A percentile compares a stretch with the other conserved stretches of the same genome.
phyloP scores from a whole-genome alignment of 768 basidiomycete species.

The Rhizopogon vesiculosus region DNA sequence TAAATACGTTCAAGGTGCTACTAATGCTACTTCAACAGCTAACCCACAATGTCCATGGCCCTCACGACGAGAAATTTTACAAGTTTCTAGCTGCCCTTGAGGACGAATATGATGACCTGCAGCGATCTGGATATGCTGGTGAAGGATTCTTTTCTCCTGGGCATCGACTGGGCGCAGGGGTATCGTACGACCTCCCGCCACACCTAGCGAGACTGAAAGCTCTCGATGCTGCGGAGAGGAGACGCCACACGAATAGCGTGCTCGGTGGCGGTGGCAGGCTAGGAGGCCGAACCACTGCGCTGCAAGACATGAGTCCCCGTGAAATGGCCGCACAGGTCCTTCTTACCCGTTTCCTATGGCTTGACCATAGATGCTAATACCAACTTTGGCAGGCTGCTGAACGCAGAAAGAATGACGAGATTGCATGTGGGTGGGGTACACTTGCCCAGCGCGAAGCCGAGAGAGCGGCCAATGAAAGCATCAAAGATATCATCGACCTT shows the following conservation, averaged over 20 bases:
- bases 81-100: constrained; percentile 67
- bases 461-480: constrained; percentile 66
- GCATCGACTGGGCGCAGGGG: constrained; percentile 55
- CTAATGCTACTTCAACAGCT: constrained; percentile 42
- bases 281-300: constrained; percentile 44
- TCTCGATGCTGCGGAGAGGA: constrained; percentile 76
- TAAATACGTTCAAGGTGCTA: background rate
- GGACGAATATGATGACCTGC: constrained; percentile 80
- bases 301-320: constrained; percentile 48
- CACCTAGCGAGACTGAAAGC: constrained; percentile 64
- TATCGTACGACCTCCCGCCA: constrained; percentile 65
- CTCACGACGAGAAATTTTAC: constrained; percentile 85
- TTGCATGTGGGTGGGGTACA: constrained; percentile 63
- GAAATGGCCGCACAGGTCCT: constrained; percentile 72
- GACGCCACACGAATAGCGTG: constrained; percentile 40
- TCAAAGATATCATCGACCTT: constrained; percentile 53
- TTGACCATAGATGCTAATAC: background rate
- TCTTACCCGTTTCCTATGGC: background rate
- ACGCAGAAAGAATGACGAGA: constrained; percentile 67
- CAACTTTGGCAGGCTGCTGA: constrained; percentile 70
- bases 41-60: constrained; percentile 84
- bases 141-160: constrained; percentile 90
- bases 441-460: constrained; percentile 55
- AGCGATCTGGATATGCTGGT: constrained; percentile 78
- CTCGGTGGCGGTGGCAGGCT: constrained; percentile 55